Conservation (phyloP, 495 filamentous ascomycete genomes). For the Elaphomyces granulatus region DNA sequence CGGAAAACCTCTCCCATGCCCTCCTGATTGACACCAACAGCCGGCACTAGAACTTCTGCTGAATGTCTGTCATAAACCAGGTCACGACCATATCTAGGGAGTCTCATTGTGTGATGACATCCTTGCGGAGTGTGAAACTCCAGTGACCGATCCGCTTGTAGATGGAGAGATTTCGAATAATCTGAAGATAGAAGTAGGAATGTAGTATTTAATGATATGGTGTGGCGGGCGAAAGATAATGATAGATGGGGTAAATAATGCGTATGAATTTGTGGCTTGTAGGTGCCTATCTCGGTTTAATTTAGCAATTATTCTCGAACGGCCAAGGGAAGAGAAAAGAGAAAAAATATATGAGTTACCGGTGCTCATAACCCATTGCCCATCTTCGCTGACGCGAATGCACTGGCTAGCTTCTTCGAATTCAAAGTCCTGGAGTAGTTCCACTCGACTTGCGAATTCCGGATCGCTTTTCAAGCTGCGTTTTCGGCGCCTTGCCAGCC, state of each 20-base stretch:
- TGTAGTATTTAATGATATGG: constrained; percentile 81
- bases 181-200: constrained; percentile 87
- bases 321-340: not conserved
- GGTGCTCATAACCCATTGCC: constrained; percentile 96
- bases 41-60: constrained; percentile 73
- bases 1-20: constrained; percentile 84
- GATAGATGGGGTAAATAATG: constrained; percentile 90
- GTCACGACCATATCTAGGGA: constrained; percentile 87
- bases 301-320: constrained; percentile 6
- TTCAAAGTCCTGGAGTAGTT: constrained; percentile 93
- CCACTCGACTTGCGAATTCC: constrained; percentile 84
- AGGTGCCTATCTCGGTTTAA: constrained; percentile 38
- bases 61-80: constrained; percentile 72
- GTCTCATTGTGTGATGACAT: constrained; percentile 71
- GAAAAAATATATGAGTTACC: constrained; percentile 36
- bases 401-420: constrained; percentile 97
- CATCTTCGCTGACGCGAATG: constrained; percentile 84
- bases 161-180: constrained; percentile 86
- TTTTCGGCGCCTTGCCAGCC: constrained; percentile 82
- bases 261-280: constrained; percentile 95
- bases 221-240: constrained; percentile 85
- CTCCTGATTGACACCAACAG: constrained; percentile 74
- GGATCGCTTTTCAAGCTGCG: constrained; percentile 85
- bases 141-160: constrained; percentile 80
- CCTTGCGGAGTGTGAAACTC: constrained; percentile 90